Percentiles rank a stretch among this genome's conserved stretches.
Evolutionary conservation across 2,329 filamentous ascomycete species (phyloP).

Genomic region (Uncinocarpus reesii): DNA sequence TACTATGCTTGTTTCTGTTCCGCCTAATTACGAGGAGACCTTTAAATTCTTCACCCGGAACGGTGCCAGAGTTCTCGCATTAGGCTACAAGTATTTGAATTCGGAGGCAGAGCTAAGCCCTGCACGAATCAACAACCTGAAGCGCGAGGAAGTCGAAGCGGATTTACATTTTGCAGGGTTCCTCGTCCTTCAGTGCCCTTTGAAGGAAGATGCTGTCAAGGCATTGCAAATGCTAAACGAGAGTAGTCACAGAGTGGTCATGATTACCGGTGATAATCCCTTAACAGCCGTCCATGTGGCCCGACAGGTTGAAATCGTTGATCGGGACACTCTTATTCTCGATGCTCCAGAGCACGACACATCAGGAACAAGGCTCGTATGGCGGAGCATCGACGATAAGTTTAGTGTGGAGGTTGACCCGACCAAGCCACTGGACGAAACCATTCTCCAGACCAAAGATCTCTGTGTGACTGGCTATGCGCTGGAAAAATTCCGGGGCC

Average conservation of each 20-base stretch:
- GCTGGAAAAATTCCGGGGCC: constrained; percentile 74
- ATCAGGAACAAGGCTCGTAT: constrained; percentile 70
- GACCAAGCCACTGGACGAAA: constrained; percentile 63
- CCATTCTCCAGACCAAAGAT: constrained; percentile 77
- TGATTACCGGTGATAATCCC: constrained; percentile 98
- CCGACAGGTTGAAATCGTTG: constrained; percentile 91
- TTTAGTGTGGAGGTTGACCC: constrained; percentile 77
- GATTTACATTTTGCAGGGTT: constrained; percentile 86
- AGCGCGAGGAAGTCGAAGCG: constrained; percentile 82
- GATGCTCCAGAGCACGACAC: constrained; percentile 87
- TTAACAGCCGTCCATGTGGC: constrained; percentile 94
- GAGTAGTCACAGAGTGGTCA: constrained; percentile 94
- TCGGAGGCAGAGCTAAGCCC: constrained; percentile 70
- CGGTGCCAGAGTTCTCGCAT: constrained; percentile 82
- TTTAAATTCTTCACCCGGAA: constrained; percentile 97
- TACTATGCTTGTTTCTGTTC: constrained; percentile 76
- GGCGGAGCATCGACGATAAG: constrained; percentile 91
- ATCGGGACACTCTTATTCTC: constrained; percentile 85
- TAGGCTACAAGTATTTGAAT: constrained; percentile 87
- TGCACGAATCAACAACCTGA: constrained; percentile 80
- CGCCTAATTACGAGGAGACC: constrained; percentile 88
- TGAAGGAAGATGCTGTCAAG: constrained; percentile 92
- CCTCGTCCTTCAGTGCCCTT: constrained; percentile 83
- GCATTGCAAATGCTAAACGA: constrained; percentile 96
- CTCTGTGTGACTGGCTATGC: constrained; percentile 95